Base-by-base conservation (phyloP, 306 rosid species). In the Hippophae tibetana region DNA sequence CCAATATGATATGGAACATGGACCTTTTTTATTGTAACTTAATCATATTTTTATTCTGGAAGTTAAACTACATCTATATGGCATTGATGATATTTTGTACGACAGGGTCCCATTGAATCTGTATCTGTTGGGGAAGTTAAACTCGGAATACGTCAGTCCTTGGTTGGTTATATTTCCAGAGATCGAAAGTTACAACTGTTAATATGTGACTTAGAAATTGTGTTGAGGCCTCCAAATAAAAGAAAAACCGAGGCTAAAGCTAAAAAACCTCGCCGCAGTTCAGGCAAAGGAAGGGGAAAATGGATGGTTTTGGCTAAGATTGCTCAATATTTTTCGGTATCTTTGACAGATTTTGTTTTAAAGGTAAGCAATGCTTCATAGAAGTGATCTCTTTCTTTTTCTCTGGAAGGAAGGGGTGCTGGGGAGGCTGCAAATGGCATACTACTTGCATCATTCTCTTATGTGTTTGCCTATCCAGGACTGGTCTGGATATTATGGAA, bases 151-250 rank as follows among this genome's bases (percentile, higher is more conserved):
- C 90, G 99, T 44, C 95, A 84, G 77, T 88, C 95, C 69, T 78
- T 84, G 73, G 94, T 31, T 66, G 96, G 95, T 74, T 83, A 87
- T 74, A 74, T 88, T 49, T 93, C 97, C 61, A 81, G 85, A 52
- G 99, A 88, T 79, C 97, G 95, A 18, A 93, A 93, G 82, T 81
- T 93, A 62, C 97, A 82, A 76, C 76, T 93, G 74, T 77, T 93
- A 78, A 93, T 93, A 74, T 80, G 90, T 46, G 99, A 86, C 79
- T 73, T 93, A 64, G 97, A 88, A 84, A 82, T 93, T 68, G 92
- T 86, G 10, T 59, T 88, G 75, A 84, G 99, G 85, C 82, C 89
- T 80, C 80, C 99, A 64, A 79, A 42, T 74, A 84, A 77, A 79
- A 84, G 79, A 67, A 31, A 70, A 4, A 48, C 67, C 43, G 79